phyloP scores from a whole-genome alignment of 2,329 filamentous ascomycete genomes.

The Dryadomyces quercus-mongolicae region DNA sequence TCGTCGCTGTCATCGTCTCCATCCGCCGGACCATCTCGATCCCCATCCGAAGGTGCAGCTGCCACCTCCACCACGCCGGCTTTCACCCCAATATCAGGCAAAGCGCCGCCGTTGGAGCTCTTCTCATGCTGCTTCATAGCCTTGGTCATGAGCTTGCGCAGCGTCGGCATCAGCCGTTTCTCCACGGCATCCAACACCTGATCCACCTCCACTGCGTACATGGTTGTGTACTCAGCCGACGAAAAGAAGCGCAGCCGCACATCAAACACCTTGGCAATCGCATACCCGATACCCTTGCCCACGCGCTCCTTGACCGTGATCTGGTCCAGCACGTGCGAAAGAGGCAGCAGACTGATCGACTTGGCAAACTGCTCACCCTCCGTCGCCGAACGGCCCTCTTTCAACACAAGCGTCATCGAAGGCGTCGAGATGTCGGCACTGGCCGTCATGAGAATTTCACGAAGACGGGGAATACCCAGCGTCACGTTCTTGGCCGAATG shows the following conservation, averaged over 20 bases:
- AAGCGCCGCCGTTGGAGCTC: slow-evolving; percentile 51
- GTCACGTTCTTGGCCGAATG: slow-evolving; percentile 98
- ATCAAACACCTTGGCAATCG: slow-evolving; percentile 73
- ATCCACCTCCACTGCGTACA: slow-evolving; percentile 68
- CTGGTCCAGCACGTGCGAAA: slow-evolving; percentile 74
- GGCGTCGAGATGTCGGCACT: slow-evolving; percentile 82
- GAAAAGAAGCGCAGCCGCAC: slow-evolving; percentile 77
- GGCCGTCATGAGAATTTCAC: slow-evolving; percentile 98
- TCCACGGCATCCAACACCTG: slow-evolving; percentile 78
- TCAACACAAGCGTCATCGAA: slow-evolving; percentile 72
- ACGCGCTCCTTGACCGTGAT: slow-evolving; percentile 71
- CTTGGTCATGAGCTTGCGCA: slow-evolving; percentile 58
- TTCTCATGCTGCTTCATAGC: slow-evolving; percentile 75
- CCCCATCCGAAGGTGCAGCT: slow-evolving; percentile 19
- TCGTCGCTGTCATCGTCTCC: slow-evolving; percentile 56
- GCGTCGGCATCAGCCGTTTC: slow-evolving; percentile 59
- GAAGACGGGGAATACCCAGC: slow-evolving; percentile 87
- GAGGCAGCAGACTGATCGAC: slow-evolving; percentile 73
- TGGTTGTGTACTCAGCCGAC: slow-evolving; percentile 66
- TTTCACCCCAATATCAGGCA: slow-evolving; percentile 58
- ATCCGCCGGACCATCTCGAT: slow-evolving; percentile 26
- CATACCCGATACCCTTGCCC: slow-evolving; percentile 54
- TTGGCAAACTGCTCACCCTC: slow-evolving; percentile 77
- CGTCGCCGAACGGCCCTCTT: slow-evolving; percentile 54
- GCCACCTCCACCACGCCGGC: slow-evolving; percentile 41